Base-by-base conservation (phyloP, 805 yeast species). In the Starmerella scarabaei region DNA sequence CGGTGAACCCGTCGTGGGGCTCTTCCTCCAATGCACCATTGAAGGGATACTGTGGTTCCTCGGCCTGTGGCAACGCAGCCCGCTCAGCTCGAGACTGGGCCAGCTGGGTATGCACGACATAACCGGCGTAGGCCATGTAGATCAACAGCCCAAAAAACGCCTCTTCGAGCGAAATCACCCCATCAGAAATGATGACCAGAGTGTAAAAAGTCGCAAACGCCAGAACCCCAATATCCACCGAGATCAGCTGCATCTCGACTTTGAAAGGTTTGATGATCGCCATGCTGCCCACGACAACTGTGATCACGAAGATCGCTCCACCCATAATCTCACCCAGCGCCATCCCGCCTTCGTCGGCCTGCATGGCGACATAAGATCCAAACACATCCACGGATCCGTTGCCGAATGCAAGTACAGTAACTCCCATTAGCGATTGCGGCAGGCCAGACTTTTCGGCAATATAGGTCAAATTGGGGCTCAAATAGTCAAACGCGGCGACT, bases 241-340 rank as follows among this genome's bases (percentile, higher is more conserved):
- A 30, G 53, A 84, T 81, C 8, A 32, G 29, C 18, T 29, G 26
- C 30, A 47, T 44, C 21, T 55, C 52, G 17, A 83, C 80, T 38
- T 69, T 59, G 45, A 77, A 75, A 0, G 94, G 86, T 28, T 70
- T 66, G 1, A 76, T 57, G 0, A 85, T 56, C 0, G 82, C 78
- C 72, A 88, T 80, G 0, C 74, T 57, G 0, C 97, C 97, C 19
- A 82, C 66, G 0, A 88, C 81, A 11, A 83, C 78, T 1, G 88
- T 74, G 3, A 80, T 68, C 15, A 86, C 73, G 53, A 91, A 85
- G 33, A 80, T 72, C 0, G 93, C 81, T 2, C 95, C 91, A 1
- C 98, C 97, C 24, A 85, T 60, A n/a, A 88, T 64, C 56, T 86
- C 96, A 1, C 95, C 91, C 5, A 88, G 61, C 0, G 97, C 96